Base-by-base conservation (phyloP, 805 yeast genomes). In the Wickerhamomyces sydowiorum region DNA sequence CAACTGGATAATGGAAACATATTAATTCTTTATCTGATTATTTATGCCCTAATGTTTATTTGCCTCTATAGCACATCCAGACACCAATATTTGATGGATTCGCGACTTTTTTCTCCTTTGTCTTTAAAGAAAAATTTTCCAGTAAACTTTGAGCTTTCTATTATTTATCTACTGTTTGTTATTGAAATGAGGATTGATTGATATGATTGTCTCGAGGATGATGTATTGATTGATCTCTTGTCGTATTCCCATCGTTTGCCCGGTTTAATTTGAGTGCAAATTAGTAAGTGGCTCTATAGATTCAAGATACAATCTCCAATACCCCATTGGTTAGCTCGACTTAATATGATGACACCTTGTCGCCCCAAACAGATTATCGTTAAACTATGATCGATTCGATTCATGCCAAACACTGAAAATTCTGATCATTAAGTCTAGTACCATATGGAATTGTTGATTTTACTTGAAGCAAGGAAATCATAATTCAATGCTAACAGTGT, bases 321-420 rank as follows among this genome's bases (percentile, higher is more conserved):
- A 23, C 25, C 7, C 25, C 25, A 23, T 7, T 7, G 25, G 10
- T 7, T 7, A 13, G 32, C 24, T 25, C 15, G 17, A 25, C 29
- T 29, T 39, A 28, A 48, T 49, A 46, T 56, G 60, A 56, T 49
- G 53, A 49, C 43, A 45, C 50, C 41, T 41, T 47, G 60, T 56
- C 60, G 60, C 60, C 60, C 60, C 60, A 56, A 56, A 45, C 60
- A 48, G 60, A 56, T 55, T 52, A 53, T 54, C 59, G 59, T 53
- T 27, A 15, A 35, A 20, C n/a, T 35, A 54, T 56, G 60, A 56
- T 53, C 47, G 60, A 56, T 35, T 46, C 57, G 59, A 50, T 49
- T 47, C 47, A 44, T 42, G 59, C 60, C 60, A 56, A 56, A 56
- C 60, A 54, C 60, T 54, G 59, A 54, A 54, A 56, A 54, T 54